These are phyloP conservation scores for Clavispora carvajalis DNA, from an alignment of 805 yeast species.

Conservation along the genomic window DNA sequence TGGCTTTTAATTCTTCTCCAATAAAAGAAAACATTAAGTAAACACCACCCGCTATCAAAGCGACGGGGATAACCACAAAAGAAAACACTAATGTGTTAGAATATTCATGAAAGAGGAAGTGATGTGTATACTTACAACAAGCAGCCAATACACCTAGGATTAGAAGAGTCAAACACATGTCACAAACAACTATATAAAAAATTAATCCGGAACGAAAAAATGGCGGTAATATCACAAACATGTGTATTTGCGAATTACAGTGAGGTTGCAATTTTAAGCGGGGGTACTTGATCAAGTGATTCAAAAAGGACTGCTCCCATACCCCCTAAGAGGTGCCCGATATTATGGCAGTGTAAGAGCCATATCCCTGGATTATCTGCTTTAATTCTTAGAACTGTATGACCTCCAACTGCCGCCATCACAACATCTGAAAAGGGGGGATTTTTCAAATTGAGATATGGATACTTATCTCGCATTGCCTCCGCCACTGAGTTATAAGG, in stretches of 20 bases:
- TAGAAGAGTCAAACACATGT: neutral
- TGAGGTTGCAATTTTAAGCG: neutral
- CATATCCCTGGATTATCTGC: conserved; percentile 31
- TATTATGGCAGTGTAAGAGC: conserved; percentile 31
- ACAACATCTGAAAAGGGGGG: conserved; percentile 25
- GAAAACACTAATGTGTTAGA: neutral
- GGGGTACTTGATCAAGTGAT: conserved; percentile 11
- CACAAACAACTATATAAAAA: neutral
- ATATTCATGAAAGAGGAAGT: neutral
- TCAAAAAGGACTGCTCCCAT: conserved; percentile 21
- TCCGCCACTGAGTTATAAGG: conserved; percentile 20
- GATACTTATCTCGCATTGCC: conserved; percentile 16
- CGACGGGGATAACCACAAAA: neutral
- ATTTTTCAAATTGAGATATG: conserved; percentile 12
- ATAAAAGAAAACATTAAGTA: neutral
- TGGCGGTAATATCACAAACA: neutral
- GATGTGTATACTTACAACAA: neutral
- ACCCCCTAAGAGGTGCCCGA: conserved; percentile 29
- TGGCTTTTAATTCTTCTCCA: neutral
- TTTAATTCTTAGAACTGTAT: conserved; percentile 24
- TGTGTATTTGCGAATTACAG: neutral
- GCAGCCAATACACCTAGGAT: neutral
- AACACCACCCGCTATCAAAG: neutral
- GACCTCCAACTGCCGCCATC: conserved; percentile 27
- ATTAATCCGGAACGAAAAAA: neutral